Percentiles rank a stretch among this genome's conserved stretches.
phyloP scores from a whole-genome alignment of 495 filamentous ascomycete genomes.

The Hypoxylon rickii region DNA sequence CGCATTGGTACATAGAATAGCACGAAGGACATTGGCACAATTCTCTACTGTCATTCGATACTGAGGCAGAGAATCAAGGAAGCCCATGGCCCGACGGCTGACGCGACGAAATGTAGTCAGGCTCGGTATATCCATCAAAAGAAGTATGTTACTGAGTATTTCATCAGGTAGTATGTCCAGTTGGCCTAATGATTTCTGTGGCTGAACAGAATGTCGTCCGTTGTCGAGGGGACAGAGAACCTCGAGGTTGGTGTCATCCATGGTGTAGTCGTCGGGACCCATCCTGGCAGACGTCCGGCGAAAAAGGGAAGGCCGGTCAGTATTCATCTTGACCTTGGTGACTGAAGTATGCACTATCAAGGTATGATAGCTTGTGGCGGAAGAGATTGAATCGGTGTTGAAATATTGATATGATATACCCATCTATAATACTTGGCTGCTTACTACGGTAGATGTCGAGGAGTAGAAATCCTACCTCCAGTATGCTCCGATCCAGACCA shows the following conservation, averaged over 20 bases:
- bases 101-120: slow-evolving; percentile 33
- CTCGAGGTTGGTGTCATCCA: slow-evolving; percentile 34
- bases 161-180: slow-evolving; percentile 29
- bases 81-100: slow-evolving; percentile 25
- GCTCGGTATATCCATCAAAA: slow-evolving; percentile 28
- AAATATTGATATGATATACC: too few species aligned
- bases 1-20: slow-evolving; percentile 38
- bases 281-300: too few species aligned
- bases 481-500: too few species aligned
- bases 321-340: too few species aligned
- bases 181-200: slow-evolving; percentile 7
- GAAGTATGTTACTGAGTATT: slow-evolving; percentile 21
- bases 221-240: slow-evolving; percentile 39
- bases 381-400: too few species aligned
- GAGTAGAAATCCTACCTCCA: too few species aligned
- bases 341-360: too few species aligned
- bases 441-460: too few species aligned
- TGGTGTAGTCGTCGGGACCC: too few species aligned
- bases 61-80: slow-evolving; percentile 27
- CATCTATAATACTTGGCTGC: too few species aligned
- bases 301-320: too few species aligned
- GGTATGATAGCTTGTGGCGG: too few species aligned
- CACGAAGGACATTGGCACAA: slow-evolving; percentile 35
- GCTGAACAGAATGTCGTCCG: slow-evolving; percentile 19
- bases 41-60: slow-evolving; percentile 21